Percentiles rank a stretch among this genome's conserved stretches.
These are phyloP conservation scores for Suillus fuscotomentosus DNA, from an alignment of 768 basidiomycete genomes.

Conservation along the genomic window DNA sequence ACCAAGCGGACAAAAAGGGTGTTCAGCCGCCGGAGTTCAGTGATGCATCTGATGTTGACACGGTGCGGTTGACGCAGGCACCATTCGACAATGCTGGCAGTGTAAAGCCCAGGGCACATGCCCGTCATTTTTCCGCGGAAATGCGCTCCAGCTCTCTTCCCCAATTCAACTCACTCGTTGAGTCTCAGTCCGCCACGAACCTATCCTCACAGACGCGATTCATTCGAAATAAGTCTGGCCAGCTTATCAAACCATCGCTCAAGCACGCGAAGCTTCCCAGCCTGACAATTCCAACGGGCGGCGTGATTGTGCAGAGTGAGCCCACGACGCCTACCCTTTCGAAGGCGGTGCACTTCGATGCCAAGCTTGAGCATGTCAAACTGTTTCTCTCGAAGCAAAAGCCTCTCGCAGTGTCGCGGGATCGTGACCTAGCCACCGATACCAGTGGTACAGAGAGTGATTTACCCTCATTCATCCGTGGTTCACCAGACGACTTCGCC, in stretches of 20 bases:
- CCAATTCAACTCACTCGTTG: constrained; percentile 2
- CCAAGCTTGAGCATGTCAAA: constrained; percentile 90
- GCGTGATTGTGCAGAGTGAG: constrained; percentile 60
- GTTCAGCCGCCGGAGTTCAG: constrained; percentile 14
- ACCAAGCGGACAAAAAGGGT: constrained; percentile 15
- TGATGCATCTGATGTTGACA: constrained; percentile 32
- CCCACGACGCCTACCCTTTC: constrained; percentile 76
- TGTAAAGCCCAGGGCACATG: constrained; percentile 11
- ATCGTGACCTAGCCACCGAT: constrained; percentile 84
- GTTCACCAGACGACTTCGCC: constrained; percentile 29
- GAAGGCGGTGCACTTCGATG: constrained; percentile 92
- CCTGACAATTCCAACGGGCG: constrained; percentile 52
- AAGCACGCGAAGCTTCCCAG: constrained; percentile 64
- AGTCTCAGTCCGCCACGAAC: background rate
- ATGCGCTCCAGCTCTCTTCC: constrained; percentile 8
- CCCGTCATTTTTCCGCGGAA: constrained; percentile 22
- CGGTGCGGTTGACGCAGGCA: constrained; percentile 19
- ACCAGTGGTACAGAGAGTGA: constrained; percentile 80
- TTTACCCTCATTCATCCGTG: constrained; percentile 69
- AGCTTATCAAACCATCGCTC: constrained; percentile 88
- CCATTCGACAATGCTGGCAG: constrained; percentile 16
- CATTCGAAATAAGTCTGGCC: constrained; percentile 91
- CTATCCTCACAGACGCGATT: constrained; percentile 33
- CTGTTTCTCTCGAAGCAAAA: constrained; percentile 94
- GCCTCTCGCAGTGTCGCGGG: constrained; percentile 88